phyloP scores from a whole-genome alignment of 352 stramenopile genomes.

The Hyaloperonospora brassicae region DNA sequence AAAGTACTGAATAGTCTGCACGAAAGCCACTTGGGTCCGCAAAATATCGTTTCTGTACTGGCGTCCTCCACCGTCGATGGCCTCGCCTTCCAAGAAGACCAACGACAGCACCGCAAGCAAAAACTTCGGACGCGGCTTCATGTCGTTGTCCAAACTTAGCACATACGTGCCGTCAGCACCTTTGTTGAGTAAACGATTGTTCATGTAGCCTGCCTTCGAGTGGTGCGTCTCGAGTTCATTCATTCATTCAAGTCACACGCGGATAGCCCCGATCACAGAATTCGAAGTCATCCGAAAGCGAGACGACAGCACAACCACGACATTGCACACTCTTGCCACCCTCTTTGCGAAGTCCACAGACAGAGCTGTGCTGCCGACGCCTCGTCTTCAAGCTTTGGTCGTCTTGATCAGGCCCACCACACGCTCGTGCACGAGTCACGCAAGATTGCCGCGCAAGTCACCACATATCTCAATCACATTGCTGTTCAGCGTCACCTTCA shows the following conservation, averaged over 20 bases:
- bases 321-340: slow-evolving; percentile 90
- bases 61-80: slow-evolving; percentile 69
- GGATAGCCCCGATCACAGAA: no score
- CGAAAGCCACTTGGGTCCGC: slow-evolving; percentile 85
- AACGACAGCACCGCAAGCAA: no score
- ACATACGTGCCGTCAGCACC: slow-evolving; percentile 83
- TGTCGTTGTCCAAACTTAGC: no score
- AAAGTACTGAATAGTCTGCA: no score
- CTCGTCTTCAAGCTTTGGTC: slow-evolving; percentile 73
- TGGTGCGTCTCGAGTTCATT: no score
- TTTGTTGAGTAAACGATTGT: slow-evolving; percentile 87
- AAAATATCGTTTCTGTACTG: slow-evolving; percentile 87
- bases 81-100: slow-evolving; percentile 85
- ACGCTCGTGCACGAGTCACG: slow-evolving; percentile 82
- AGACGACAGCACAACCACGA: no score
- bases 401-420: no score
- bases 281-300: no score
- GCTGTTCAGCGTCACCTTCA: slow-evolving; percentile 86
- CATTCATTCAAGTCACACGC: no score
- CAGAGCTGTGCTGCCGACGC: slow-evolving; percentile 81
- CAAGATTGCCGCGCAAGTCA: slow-evolving; percentile 74
- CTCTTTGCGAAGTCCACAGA: slow-evolving; percentile 77
- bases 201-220: slow-evolving; percentile 90
- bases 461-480: slow-evolving; percentile 83
- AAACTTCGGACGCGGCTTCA: no score